Evolutionary conservation across 495 filamentous ascomycete genomes (phyloP), one percentile per base, ranked within the genome.

Genomic region (Podospora appendiculata): DNA sequence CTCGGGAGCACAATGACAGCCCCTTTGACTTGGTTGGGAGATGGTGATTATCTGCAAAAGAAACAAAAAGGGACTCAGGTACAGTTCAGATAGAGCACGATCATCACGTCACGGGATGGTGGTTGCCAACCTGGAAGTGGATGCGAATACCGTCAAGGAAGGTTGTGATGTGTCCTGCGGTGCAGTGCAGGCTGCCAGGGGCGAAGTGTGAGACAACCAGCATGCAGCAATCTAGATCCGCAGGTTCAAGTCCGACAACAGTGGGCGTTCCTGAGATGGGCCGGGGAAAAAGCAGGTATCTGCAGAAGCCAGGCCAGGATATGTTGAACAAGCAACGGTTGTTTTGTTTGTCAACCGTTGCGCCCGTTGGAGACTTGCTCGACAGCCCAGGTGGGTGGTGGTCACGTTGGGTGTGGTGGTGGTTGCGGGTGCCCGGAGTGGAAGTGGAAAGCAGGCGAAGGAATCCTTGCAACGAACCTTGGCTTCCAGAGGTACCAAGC

Each of bases 331-430:
- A 34, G 46, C 58, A 60, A 57, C 54, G 58, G 52, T 60, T 41
- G 47, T 51, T 47, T 49, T 42, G 53, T 52, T 47, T 57, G 53
- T 56, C 54, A 52, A 57, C 59, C 53, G 56, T 59, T 59, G 59
- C 36, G 50, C 53, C 50, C 52, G 46, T 58, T 51, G 48, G 39
- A 50, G 45, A 49, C 39, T 19, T 13, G 13, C 36, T 25, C 5
- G 25, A 25, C 25, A 25, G 38, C 11, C 10, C 11, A 40, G 38
- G 38, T 40, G 38, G 10, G 38, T 40, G 38, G 38, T 11, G 10
- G 38, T 11, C 1, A 14, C 10, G 11, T 40, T 40, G 38, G 38
- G 38, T 40, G 10, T 11, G 11, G 10, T 40, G 38, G 38, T 11
- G 38, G 38, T 40, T 40, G 25, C 5, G 25, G 25, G 25, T 25